Conservation (phyloP, 352 stramenopile species). For the Globisporangium yorkense region DNA sequence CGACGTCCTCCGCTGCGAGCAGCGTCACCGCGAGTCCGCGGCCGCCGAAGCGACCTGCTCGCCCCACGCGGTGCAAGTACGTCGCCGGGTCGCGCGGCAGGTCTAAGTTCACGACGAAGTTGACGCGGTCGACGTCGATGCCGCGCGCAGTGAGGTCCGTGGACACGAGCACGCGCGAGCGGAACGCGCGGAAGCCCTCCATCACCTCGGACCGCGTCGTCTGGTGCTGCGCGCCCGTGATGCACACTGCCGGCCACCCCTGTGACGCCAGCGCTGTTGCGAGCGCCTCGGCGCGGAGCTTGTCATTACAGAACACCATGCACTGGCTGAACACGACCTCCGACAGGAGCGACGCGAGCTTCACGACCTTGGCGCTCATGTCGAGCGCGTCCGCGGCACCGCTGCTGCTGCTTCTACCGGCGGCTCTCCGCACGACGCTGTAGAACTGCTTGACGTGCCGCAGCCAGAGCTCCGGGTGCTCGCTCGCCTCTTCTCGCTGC, state of each 20-base stretch:
- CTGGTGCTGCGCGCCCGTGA: slow-evolving; percentile 65
- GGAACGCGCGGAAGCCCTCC: slow-evolving; percentile 43
- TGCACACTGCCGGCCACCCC: slow-evolving; percentile 54
- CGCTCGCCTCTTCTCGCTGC: slow-evolving; percentile 34
- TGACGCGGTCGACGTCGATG: slow-evolving; percentile 74
- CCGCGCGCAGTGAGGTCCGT: slow-evolving; percentile 72
- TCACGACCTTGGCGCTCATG: slow-evolving; percentile 53
- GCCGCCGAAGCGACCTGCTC: slow-evolving; percentile 67
- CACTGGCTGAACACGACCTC: slow-evolving; percentile 71
- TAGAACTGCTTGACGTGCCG: slow-evolving; percentile 69
- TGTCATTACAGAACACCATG: slow-evolving; percentile 86
- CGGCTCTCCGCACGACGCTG: slow-evolving; percentile 25
- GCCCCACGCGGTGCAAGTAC: slow-evolving; percentile 73
- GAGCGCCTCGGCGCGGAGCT: slow-evolving; percentile 63
- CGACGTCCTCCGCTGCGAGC: slow-evolving; percentile 37
- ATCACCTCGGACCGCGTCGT: slow-evolving; percentile 53
- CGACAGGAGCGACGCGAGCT: slow-evolving; percentile 46
- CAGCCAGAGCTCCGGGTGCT: slow-evolving; percentile 58
- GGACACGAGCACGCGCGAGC: slow-evolving; percentile 61
- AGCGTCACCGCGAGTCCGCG: slow-evolving; percentile 72
- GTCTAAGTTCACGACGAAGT: slow-evolving; percentile 79
- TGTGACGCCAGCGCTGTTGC: slow-evolving; percentile 40
- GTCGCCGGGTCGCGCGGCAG: slow-evolving; percentile 65
- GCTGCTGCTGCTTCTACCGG: neutral
- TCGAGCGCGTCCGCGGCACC: slow-evolving; percentile 17